These are phyloP conservation scores for Starmerella sp. DNA, from an alignment of 805 yeast species.

Conservation along the genomic window DNA sequence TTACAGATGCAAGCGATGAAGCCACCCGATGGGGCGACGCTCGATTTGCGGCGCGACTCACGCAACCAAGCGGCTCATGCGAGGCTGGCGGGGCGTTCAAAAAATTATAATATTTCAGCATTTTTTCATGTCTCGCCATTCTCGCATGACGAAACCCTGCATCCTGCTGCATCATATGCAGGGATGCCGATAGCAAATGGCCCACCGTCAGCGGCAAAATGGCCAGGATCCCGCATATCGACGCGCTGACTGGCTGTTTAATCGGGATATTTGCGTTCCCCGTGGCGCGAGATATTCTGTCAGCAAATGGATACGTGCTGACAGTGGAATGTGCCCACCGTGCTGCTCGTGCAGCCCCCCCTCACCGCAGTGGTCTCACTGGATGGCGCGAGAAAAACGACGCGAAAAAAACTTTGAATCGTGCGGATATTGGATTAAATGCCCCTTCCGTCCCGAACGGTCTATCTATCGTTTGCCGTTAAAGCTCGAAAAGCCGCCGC, in stretches of 20 bases:
- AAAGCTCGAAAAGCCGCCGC: background rate
- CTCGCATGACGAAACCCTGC: background rate
- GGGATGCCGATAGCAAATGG: constrained; percentile 1
- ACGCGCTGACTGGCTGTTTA: background rate
- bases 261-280: background rate
- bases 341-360: too few species aligned
- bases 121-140: background rate
- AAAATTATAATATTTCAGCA: background rate
- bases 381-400: too few species aligned
- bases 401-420: too few species aligned
- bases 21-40: too few species aligned
- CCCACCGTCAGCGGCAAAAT: constrained; percentile 1
- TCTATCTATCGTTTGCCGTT: too few species aligned
- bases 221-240: background rate
- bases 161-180: background rate
- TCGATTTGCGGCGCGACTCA: too few species aligned
- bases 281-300: background rate
- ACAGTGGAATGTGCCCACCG: background rate
- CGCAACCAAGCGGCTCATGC: too few species aligned
- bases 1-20: too few species aligned
- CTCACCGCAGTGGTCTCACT: too few species aligned
- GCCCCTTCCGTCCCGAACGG: too few species aligned
- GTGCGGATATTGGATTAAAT: too few species aligned
- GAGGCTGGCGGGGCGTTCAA: too few species aligned
- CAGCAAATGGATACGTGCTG: background rate